Conservation (phyloP, 2,329 filamentous ascomycete species). For the Penicillium sp. region DNA sequence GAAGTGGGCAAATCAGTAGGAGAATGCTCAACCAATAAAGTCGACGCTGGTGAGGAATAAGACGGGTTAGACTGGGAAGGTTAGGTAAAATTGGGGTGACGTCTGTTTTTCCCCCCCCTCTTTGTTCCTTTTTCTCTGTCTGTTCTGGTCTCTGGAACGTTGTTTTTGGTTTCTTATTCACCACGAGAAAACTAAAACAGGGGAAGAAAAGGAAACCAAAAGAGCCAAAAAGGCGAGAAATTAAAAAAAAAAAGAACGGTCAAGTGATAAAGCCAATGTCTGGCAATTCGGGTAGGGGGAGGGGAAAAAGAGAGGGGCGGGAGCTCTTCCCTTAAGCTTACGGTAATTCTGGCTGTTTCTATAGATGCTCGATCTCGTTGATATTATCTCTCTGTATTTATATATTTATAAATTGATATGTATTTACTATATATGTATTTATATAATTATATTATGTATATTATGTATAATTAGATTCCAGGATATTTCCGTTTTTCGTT, state of each 20-base stretch:
- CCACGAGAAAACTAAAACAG: neutral
- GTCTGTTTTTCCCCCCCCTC: slow-evolving; percentile 2
- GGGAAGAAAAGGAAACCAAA: neutral
- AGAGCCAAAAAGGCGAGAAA: too few species aligned
- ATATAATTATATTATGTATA: too few species aligned
- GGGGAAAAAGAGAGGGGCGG: slow-evolving; percentile 21
- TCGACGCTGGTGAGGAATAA: slow-evolving; percentile 11
- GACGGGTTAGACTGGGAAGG: slow-evolving; percentile 19
- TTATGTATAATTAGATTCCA: too few species aligned
- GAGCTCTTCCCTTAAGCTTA: slow-evolving; percentile 9
- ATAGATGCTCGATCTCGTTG: neutral
- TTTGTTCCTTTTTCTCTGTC: neutral
- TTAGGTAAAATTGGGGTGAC: slow-evolving; percentile 21
- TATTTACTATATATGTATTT: neutral
- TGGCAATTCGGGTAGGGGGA: slow-evolving; percentile 11
- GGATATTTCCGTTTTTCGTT: neutral
- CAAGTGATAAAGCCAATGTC: slow-evolving; percentile 9
- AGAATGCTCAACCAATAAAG: slow-evolving; percentile 20
- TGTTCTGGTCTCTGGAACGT: too few species aligned
- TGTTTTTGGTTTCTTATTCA: too few species aligned
- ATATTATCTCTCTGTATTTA: neutral
- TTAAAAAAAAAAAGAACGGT: neutral
- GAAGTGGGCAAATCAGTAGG: slow-evolving; percentile 23
- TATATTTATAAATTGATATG: neutral
- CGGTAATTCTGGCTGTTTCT: too few species aligned